Base-by-base conservation (phyloP, 2,329 filamentous ascomycete species). In the Cytospora chrysosperma region DNA sequence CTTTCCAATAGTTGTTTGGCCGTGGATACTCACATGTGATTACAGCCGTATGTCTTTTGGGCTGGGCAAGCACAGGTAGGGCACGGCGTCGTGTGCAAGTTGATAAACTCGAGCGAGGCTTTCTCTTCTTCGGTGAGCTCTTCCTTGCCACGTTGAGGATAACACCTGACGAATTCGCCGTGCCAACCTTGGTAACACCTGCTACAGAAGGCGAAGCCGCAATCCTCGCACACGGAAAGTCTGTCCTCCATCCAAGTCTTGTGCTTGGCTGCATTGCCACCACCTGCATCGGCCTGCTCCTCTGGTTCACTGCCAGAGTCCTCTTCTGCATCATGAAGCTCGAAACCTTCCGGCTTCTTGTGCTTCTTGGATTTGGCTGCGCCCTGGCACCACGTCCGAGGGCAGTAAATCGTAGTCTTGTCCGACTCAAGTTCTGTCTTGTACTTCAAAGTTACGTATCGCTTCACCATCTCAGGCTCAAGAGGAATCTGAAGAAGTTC, bases 11-110 rank as follows among this genome's bases (percentile, higher is more conserved):
- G n/a, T n/a, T n/a, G n/a, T n/a, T n/a, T 24, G 21, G 1, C 32
- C 13, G 4, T 40, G 13, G 21, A 55, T 17, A 53, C 63, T 15
- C 61, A 57, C 93, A 98, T 98, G 76, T 97, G 93, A 75, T 97
- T 97, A 81, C 95, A 99, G 47, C 95, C 95, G 72, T 91, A 88
- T 1, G 90, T 92, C 80, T 99, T 99, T 74, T 97, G 92, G 26
- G 89, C 89, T 0, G 92, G 92, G 1, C 90, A 88, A 32, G 82
- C 86, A 77, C 95, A 99, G 4, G 92, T 94, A 13, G 95, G 93
- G 72, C 95, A 99, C 1, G 90, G 88, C 13, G 92, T 92, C 0
- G 93, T 96, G 77, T 97, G 88, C 66, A 86, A 77, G 56, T 85
- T 82, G 69, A 99, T 82, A 73, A 96, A 99, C 63, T 95, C 90